phyloP scores from a whole-genome alignment of 768 basidiomycete species.

The Hemileccinum impolitum region DNA sequence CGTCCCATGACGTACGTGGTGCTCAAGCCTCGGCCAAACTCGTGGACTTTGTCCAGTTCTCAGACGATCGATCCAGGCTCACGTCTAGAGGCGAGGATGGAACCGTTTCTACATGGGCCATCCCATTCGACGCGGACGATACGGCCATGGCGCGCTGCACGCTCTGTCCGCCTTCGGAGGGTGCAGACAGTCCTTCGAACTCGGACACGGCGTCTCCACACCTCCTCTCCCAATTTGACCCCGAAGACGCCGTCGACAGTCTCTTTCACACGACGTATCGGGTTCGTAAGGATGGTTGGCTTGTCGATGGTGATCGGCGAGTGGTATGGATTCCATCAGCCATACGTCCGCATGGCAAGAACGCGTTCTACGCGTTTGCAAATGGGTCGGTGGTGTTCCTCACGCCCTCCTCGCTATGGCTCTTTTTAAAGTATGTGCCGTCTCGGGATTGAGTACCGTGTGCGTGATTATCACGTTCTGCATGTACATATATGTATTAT shows the following conservation, averaged over 20 bases:
- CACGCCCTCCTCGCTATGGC: not conserved
- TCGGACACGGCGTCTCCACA: not conserved
- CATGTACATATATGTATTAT: too few relatives aligned
- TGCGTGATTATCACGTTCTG: too few relatives aligned
- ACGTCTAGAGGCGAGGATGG: slow-evolving; percentile 13
- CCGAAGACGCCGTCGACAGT: slow-evolving; percentile 4
- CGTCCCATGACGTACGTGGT: slow-evolving; percentile 5
- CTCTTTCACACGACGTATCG: slow-evolving; percentile 8
- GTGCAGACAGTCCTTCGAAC: not conserved
- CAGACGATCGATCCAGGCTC: slow-evolving; percentile 4
- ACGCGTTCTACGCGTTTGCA: slow-evolving; percentile 6
- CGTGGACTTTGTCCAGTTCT: slow-evolving; percentile 10
- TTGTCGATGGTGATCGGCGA: slow-evolving; percentile 14
- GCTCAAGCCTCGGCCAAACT: slow-evolving; percentile 6
- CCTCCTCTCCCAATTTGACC: slow-evolving; percentile 10
- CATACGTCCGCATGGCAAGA: slow-evolving; percentile 3
- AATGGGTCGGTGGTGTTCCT: not conserved
- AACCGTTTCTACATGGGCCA: slow-evolving; percentile 4
- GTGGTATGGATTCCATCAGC: slow-evolving; percentile 13
- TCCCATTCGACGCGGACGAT: not conserved
- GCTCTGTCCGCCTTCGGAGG: not conserved
- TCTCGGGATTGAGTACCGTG: not conserved
- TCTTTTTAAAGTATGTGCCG: not conserved
- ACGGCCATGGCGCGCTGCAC: not conserved
- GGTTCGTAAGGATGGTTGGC: slow-evolving; percentile 21